Percentiles rank a stretch among this genome's conserved stretches.
Evolutionary conservation across 2,329 filamentous ascomycete species (phyloP).

Genomic region (Ophiocordyceps sinensis): DNA sequence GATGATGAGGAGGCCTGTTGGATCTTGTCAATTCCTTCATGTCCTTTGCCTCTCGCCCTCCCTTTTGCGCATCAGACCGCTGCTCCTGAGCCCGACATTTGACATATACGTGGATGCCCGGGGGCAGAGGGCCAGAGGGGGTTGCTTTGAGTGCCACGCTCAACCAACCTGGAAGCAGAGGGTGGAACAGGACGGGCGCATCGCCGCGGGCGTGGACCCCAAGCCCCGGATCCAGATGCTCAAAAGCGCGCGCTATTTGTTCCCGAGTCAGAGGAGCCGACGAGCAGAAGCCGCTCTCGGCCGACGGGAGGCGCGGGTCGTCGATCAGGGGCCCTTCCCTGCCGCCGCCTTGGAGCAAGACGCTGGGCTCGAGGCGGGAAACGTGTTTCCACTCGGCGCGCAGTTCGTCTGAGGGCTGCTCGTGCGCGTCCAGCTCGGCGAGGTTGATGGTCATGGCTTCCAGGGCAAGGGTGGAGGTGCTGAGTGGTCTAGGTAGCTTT

Average conservation of each 20-base stretch:
- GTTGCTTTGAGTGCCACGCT: background rate
- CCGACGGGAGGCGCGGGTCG: conserved; percentile 26
- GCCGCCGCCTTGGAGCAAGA: conserved; percentile 36
- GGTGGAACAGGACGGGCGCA: conserved; percentile 45
- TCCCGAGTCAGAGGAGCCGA: conserved; percentile 27
- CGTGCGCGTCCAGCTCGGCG: conserved; percentile 53
- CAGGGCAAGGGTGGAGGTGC: background rate
- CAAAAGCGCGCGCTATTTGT: conserved; percentile 28
- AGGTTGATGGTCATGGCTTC: conserved; percentile 12
- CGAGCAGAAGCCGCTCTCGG: conserved; percentile 29
- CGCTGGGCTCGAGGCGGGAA: conserved; percentile 41
- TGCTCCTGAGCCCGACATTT: background rate
- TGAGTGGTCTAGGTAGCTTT: background rate
- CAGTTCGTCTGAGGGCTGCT: conserved; percentile 59
- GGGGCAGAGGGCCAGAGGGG: background rate
- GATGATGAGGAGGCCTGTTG: conserved; percentile 60
- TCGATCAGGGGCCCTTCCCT: conserved; percentile 26
- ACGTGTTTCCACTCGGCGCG: conserved; percentile 62
- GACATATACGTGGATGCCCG: too few relatives aligned
- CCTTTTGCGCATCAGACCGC: too few relatives aligned
- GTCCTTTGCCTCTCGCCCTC: background rate
- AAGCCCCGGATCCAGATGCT: conserved; percentile 20
- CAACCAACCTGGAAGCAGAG: conserved; percentile 50
- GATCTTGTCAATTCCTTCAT: background rate
- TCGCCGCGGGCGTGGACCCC: conserved; percentile 19